Percentiles rank a stretch among this genome's conserved stretches.
Evolutionary conservation across 352 stramenopile genomes (phyloP).

Genomic region (Phytophthora constricta): DNA sequence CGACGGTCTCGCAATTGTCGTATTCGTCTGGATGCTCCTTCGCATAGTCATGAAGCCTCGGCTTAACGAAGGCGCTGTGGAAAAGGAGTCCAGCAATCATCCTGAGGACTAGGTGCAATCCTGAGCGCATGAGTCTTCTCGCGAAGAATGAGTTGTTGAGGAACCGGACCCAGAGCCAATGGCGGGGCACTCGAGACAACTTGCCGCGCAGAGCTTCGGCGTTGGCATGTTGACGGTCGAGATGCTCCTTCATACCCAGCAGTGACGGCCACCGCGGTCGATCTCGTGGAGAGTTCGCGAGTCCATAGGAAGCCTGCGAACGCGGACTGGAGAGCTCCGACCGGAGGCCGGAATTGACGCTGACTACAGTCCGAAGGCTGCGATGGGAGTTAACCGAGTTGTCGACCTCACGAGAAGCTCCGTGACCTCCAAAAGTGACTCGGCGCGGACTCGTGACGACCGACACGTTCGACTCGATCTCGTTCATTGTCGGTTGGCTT

Average conservation of each 20-base stretch:
- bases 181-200: slow-evolving; percentile 39
- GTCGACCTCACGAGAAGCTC: slow-evolving; percentile 22
- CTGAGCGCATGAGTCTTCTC: slow-evolving; percentile 51
- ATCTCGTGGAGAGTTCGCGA: slow-evolving; percentile 13
- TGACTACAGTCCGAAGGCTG: slow-evolving; percentile 7
- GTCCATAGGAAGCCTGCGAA: slow-evolving; percentile 15
- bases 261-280: slow-evolving; percentile 8
- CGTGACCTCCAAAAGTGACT: slow-evolving; percentile 14
- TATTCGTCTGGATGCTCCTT: slow-evolving; percentile 6
- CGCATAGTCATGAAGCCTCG: neutral
- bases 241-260: slow-evolving; percentile 18
- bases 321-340: slow-evolving; percentile 8
- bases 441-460: slow-evolving; percentile 15
- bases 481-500: neutral
- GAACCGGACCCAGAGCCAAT: slow-evolving; percentile 58
- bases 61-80: slow-evolving; percentile 33
- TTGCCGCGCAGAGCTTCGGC: slow-evolving; percentile 22
- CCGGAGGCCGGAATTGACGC: neutral
- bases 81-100: slow-evolving; percentile 48
- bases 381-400: slow-evolving; percentile 9
- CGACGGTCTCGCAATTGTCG: slow-evolving; percentile 62
- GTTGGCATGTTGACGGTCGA: slow-evolving; percentile 15
- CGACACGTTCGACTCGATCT: neutral
- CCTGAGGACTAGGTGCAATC: slow-evolving; percentile 34
- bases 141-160: slow-evolving; percentile 84